phyloP scores from a whole-genome alignment of 2,329 filamentous ascomycete species.

The Arthrinium puccinioides region DNA sequence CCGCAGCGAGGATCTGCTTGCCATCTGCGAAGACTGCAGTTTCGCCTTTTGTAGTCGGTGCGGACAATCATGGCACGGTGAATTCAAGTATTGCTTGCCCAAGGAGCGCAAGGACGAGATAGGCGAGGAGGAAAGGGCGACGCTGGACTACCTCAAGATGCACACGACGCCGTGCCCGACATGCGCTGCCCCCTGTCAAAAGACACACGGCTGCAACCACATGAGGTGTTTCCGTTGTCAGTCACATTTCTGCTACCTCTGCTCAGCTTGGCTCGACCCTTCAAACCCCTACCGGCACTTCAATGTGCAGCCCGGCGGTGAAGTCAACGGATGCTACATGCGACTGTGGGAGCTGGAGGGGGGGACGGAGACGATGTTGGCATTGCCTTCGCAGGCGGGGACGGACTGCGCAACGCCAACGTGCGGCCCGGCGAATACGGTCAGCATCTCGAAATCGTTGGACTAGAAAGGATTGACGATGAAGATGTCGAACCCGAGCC shows the following conservation, averaged over 20 bases:
- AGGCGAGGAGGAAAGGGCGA: slow-evolving; percentile 77
- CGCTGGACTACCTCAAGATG: slow-evolving; percentile 71
- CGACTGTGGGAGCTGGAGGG: slow-evolving; percentile 84
- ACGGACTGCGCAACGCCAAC: slow-evolving; percentile 11
- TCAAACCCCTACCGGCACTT: slow-evolving; percentile 85
- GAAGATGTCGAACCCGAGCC: slow-evolving; percentile 17
- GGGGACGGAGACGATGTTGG: slow-evolving; percentile 60
- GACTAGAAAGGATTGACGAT: slow-evolving; percentile 11
- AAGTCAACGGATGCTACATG: slow-evolving; percentile 65
- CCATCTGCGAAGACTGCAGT: slow-evolving; percentile 80
- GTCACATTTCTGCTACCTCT: slow-evolving; percentile 93
- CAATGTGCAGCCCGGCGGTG: slow-evolving; percentile 52
- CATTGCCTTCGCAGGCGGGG: slow-evolving; percentile 34
- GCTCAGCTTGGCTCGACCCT: slow-evolving; percentile 75
- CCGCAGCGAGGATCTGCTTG: slow-evolving; percentile 51
- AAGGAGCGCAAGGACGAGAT: slow-evolving; percentile 62
- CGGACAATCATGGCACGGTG: slow-evolving; percentile 82
- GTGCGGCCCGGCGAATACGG: slow-evolving; percentile 13
- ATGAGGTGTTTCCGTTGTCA: slow-evolving; percentile 90
- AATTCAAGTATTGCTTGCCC: slow-evolving; percentile 63
- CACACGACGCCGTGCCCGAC: slow-evolving; percentile 87
- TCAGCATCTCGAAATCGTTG: slow-evolving; percentile 13
- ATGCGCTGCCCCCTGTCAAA: slow-evolving; percentile 77
- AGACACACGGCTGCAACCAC: slow-evolving; percentile 91
- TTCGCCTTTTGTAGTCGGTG: slow-evolving; percentile 79